Evolutionary conservation across 2,329 filamentous ascomycete genomes (phyloP).

Genomic region (Pseudocercospora musae): DNA sequence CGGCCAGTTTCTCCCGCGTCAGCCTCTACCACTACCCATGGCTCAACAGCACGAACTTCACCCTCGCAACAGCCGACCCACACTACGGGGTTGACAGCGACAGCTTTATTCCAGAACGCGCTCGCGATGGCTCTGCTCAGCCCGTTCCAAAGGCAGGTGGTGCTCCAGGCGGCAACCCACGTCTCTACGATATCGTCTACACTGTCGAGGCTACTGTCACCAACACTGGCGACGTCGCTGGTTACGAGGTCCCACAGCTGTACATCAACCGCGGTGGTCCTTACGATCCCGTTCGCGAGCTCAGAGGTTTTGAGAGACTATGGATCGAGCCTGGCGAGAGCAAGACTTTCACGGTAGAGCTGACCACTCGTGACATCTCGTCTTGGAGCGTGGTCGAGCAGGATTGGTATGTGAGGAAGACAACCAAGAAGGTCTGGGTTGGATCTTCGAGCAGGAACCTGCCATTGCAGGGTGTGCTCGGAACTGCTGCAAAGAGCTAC

Average conservation of each 20-base stretch:
- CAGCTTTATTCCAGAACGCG: constrained; percentile 57
- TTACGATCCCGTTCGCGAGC: constrained; percentile 39
- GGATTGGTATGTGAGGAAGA: constrained; percentile 56
- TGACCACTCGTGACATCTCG: constrained; percentile 47
- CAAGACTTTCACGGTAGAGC: constrained; percentile 34
- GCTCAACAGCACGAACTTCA: constrained; percentile 59
- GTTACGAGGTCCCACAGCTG: constrained; percentile 54
- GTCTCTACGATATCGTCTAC: constrained; percentile 66
- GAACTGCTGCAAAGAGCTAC: constrained; percentile 1
- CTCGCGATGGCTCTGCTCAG: constrained; percentile 55
- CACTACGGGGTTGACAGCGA: constrained; percentile 56
- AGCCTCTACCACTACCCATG: constrained; percentile 65
- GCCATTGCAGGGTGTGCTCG: constrained; percentile 28
- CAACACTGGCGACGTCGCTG: constrained; percentile 50
- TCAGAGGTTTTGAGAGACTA: constrained; percentile 37
- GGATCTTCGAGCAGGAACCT: constrained; percentile 57
- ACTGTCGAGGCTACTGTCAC: constrained; percentile 62
- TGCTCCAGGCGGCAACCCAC: constrained; percentile 57
- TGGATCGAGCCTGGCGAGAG: constrained; percentile 30
- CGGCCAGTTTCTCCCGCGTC: constrained; percentile 52
- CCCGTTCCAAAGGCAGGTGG: constrained; percentile 61
- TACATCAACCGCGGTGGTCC: constrained; percentile 52
- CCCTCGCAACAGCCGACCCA: constrained; percentile 54
- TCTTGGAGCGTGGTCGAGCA: constrained; percentile 50
- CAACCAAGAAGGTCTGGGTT: constrained; percentile 57